Conservation (phyloP, 805 yeast genomes). For the Candida pseudoglaebosa region DNA sequence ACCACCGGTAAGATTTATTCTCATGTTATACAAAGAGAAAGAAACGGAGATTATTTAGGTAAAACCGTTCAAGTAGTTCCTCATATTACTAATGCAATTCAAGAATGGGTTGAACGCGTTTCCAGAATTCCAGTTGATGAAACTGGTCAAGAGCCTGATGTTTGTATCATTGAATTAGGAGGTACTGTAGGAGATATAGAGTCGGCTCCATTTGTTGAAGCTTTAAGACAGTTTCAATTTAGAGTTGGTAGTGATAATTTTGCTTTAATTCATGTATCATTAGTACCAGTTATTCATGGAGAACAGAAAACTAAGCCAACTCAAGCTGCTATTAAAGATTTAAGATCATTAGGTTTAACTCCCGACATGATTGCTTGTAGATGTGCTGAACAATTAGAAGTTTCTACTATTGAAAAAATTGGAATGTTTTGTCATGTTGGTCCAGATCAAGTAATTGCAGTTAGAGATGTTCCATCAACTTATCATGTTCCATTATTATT, state of each 20-base stretch:
- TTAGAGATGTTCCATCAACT: slow-evolving; percentile 94
- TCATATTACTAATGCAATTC: slow-evolving; percentile 94
- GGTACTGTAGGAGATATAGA: slow-evolving; percentile 99
- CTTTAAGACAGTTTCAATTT: slow-evolving; percentile 97
- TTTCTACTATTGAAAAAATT: slow-evolving; percentile 86
- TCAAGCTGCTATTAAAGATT: slow-evolving; percentile 96
- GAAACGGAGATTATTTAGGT: slow-evolving; percentile 96
- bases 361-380: slow-evolving; percentile 99
- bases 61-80: slow-evolving; percentile 99
- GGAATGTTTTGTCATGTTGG: slow-evolving; percentile 99
- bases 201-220: slow-evolving; percentile 98
- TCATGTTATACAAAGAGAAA: slow-evolving; percentile 87
- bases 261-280: slow-evolving; percentile 92
- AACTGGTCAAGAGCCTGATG: slow-evolving; percentile 85
- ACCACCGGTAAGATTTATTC: slow-evolving; percentile 98
- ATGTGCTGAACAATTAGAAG: slow-evolving; percentile 79
- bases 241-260: slow-evolving; percentile 92
- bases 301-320: slow-evolving; percentile 99
- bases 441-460: slow-evolving; percentile 95
- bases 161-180: slow-evolving; percentile 95
- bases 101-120: slow-evolving; percentile 97
- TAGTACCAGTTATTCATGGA: slow-evolving; percentile 97
- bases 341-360: slow-evolving; percentile 88
- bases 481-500: slow-evolving; percentile 94
- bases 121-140: slow-evolving; percentile 88